Evolutionary conservation across 225 moss, liverwort and hornwort genomes (phyloP), one percentile per base, ranked within the genome.

Genomic region (Neckera pumila): DNA sequence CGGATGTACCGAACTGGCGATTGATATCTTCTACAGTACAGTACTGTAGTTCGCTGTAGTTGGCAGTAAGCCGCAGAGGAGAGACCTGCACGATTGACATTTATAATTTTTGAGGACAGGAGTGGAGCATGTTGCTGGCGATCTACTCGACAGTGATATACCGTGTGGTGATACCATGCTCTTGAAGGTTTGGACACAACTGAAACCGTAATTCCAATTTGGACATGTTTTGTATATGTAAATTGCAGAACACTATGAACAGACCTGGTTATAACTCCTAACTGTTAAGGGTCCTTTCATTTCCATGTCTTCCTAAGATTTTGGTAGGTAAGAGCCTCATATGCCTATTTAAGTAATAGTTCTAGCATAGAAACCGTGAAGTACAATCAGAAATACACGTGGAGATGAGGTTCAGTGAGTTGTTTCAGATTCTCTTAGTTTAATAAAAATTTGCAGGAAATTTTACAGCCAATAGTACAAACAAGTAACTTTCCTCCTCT

Each of bases 111-210:
- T 36, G 58, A 31, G 78, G 28, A 69, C 72, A 91, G 87, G 90
- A 81, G 88, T 90, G 80, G 76, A 91, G 75, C 92, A 91, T 42
- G 84, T 91, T 70, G 86, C 86, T 45, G 88, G 88, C 81, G 63
- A 85, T 59, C 76, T 91, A 26, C 81, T 93, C 23, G 63, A 82
- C 22, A 86, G 76, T 74, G 72, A 86, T 19, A 58, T 88, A 61
- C 90, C 86, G 1, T 26, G 25, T 27, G 91, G 91, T 10, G 93
- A 93, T 64, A 51, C 89, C 84, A 88, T 90, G 81, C 79, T 93
- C 89, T 85, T 91, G 84, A 90, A 91, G 86, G 86, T 88, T 58
- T 84, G 86, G 49, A 69, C 25, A 42, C 23, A 49, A 19, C 9
- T 14, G 51, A 71, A 80, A 28, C 69, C 59, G 4, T 75, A 56